Evolutionary conservation across 1,284 basidiomycete genomes (phyloP).

Genomic region (Malassezia brasiliensis): DNA sequence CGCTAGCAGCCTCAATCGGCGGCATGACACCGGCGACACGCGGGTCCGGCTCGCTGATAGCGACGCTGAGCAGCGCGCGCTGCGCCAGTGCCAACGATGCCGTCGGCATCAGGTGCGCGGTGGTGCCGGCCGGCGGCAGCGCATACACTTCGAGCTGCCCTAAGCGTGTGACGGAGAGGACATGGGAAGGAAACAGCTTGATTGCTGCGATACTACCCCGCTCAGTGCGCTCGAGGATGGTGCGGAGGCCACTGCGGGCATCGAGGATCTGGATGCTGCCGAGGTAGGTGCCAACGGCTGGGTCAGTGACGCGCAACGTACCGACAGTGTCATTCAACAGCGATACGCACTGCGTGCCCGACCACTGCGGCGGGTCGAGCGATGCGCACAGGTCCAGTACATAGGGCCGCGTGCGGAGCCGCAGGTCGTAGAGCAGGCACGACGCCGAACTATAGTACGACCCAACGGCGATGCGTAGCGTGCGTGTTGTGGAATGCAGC

Average conservation of each 20-base stretch:
- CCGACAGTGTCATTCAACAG: constrained; percentile 11
- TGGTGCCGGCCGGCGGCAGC: not conserved
- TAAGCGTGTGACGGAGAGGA: constrained; percentile 14
- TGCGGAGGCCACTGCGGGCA: constrained; percentile 14
- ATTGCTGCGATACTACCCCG: constrained; percentile 16
- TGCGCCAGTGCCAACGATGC: constrained; percentile 3
- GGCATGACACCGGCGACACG: not conserved
- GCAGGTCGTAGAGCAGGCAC: constrained; percentile 20
- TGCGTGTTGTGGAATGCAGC: not conserved
- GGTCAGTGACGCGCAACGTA: not conserved
- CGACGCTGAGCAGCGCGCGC: constrained; percentile 16
- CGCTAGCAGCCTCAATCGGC: not conserved
- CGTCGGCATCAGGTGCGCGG: not conserved
- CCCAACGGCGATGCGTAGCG: constrained; percentile 17
- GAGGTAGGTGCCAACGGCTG: constrained; percentile 20
- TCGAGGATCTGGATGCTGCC: constrained; percentile 18
- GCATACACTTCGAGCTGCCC: constrained; percentile 12
- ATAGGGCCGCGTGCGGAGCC: constrained; percentile 8
- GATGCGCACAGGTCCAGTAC: constrained; percentile 15
- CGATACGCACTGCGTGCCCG: constrained; percentile 22
- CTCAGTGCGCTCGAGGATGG: constrained; percentile 10
- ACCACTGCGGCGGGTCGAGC: constrained; percentile 20
- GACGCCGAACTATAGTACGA: constrained; percentile 19
- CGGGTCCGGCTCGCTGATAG: constrained; percentile 5
- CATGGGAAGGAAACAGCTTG: constrained; percentile 5